phyloP scores from a whole-genome alignment of 2,329 filamentous ascomycete species.

The Penicillium janthinellum region DNA sequence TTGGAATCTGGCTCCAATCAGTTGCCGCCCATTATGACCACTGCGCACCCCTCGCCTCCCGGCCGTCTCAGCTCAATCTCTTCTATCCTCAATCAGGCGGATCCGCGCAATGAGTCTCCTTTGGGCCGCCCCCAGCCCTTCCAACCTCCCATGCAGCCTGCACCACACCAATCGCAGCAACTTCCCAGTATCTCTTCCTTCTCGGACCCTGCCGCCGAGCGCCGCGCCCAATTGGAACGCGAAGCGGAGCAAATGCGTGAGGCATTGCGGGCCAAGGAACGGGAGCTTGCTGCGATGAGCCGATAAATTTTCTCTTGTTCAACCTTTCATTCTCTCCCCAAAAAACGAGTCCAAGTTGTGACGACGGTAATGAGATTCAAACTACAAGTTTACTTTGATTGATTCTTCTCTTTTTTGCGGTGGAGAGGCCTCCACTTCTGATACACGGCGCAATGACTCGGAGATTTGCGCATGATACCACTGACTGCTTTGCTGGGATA shows the following conservation, averaged over 20 bases:
- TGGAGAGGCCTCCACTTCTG: slow-evolving; percentile 7
- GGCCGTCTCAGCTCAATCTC: slow-evolving; percentile 73
- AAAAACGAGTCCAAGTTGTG: slow-evolving; percentile 12
- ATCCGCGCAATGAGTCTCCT: slow-evolving; percentile 39
- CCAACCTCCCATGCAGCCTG: slow-evolving; percentile 29
- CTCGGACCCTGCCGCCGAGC: slow-evolving; percentile 61
- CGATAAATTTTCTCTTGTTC: slow-evolving; percentile 20
- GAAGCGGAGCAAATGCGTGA: slow-evolving; percentile 78
- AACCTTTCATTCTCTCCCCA: not conserved
- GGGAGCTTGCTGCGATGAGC: slow-evolving; percentile 64
- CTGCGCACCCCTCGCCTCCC: slow-evolving; percentile 44
- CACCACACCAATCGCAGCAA: slow-evolving; percentile 28
- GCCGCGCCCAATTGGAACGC: slow-evolving; percentile 65
- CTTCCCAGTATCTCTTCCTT: slow-evolving; percentile 45
- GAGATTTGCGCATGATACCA: slow-evolving; percentile 28
- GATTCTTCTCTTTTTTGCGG: not conserved
- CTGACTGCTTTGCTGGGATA: slow-evolving; percentile 18
- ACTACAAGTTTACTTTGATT: slow-evolving; percentile 10
- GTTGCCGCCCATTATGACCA: slow-evolving; percentile 43
- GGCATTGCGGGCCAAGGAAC: slow-evolving; percentile 71
- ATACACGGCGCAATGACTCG: slow-evolving; percentile 24
- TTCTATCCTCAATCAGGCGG: slow-evolving; percentile 68
- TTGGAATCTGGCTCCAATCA: slow-evolving; percentile 41
- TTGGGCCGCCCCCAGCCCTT: slow-evolving; percentile 38
- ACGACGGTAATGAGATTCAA: slow-evolving; percentile 26